Evolutionary conservation across 345 rosid species (phyloP).

Genomic region (Raphanus raphanistrum): DNA sequence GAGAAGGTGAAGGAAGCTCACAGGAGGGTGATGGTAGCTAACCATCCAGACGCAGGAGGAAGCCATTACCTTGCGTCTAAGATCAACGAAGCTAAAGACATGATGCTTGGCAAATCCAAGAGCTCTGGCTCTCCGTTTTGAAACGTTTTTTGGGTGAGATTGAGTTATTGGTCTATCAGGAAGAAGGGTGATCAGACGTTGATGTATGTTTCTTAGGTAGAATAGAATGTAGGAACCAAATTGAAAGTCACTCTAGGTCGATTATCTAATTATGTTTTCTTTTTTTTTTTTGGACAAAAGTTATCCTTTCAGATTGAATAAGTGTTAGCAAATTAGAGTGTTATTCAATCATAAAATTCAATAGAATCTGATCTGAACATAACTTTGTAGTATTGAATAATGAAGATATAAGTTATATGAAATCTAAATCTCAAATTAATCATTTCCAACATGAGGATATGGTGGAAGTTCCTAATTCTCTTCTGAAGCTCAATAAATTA

Average conservation of each 20-base stretch:
- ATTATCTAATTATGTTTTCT: neutral
- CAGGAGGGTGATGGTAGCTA: conserved; percentile 84
- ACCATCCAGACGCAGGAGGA: conserved; percentile 78
- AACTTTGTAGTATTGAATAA: neutral
- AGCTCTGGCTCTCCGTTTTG: conserved; percentile 56
- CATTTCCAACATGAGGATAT: too few species aligned
- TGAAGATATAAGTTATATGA: too few species aligned
- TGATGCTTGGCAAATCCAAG: conserved; percentile 60
- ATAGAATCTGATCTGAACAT: neutral
- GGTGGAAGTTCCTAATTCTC: too few species aligned
- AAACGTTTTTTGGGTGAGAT: neutral
- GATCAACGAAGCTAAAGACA: conserved; percentile 64
- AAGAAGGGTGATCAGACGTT: neutral
- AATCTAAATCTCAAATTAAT: too few species aligned
- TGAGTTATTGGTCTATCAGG: conserved; percentile 6
- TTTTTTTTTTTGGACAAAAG: neutral
- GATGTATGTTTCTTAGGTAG: neutral
- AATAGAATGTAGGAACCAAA: neutral
- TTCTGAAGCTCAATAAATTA: too few species aligned
- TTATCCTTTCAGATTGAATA: neutral
- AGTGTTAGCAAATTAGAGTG: neutral
- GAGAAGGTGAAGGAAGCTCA: conserved; percentile 91
- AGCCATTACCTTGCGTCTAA: conserved; percentile 71
- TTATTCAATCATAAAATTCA: neutral
- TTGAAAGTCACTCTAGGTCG: neutral